A percentile compares a stretch with the other conserved stretches of the same genome.
These are phyloP conservation scores for Austroboletus festivus DNA, from an alignment of 768 basidiomycete species.

Conservation along the genomic window DNA sequence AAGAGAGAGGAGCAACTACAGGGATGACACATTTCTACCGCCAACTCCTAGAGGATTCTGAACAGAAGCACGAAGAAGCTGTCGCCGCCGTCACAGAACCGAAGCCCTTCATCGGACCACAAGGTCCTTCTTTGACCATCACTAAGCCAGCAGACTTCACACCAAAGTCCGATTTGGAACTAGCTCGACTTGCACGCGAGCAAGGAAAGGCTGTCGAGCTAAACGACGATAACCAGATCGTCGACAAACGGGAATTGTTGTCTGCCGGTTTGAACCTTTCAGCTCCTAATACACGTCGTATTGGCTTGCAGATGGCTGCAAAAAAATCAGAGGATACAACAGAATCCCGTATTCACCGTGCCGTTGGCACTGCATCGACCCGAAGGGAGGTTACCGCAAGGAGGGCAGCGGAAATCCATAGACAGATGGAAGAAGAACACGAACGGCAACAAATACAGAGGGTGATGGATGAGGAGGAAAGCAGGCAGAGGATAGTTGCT, in stretches of 20 bases:
- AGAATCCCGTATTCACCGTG: slow-evolving; percentile 57
- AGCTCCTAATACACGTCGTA: slow-evolving; percentile 71
- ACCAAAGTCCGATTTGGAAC: slow-evolving; percentile 67
- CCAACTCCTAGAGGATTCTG: slow-evolving; percentile 72
- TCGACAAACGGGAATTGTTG: slow-evolving; percentile 91
- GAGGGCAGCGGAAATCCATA: slow-evolving; percentile 69
- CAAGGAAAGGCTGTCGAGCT: slow-evolving; percentile 86
- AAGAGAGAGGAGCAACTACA: slow-evolving; percentile 54
- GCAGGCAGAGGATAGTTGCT: slow-evolving; percentile 60
- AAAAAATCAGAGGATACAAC: slow-evolving; percentile 25
- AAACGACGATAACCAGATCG: slow-evolving; percentile 96
- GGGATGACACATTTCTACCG: slow-evolving; percentile 89
- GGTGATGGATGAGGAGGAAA: slow-evolving; percentile 59
- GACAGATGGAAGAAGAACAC: slow-evolving; percentile 76
- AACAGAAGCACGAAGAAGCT: slow-evolving; percentile 81
- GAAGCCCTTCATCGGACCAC: slow-evolving; percentile 58
- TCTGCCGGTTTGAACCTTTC: slow-evolving; percentile 91
- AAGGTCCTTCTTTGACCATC: slow-evolving; percentile 66
- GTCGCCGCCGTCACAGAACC: slow-evolving; percentile 64
- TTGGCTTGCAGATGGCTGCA: slow-evolving; percentile 44
- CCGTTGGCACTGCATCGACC: slow-evolving; percentile 80
- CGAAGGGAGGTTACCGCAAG: slow-evolving; percentile 82
- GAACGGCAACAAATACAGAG: slow-evolving; percentile 55
- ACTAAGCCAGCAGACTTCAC: slow-evolving; percentile 64
- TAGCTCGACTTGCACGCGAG: slow-evolving; percentile 64